phyloP scores from a whole-genome alignment of 2,329 filamentous ascomycete species.

The Kalmusia sp. region DNA sequence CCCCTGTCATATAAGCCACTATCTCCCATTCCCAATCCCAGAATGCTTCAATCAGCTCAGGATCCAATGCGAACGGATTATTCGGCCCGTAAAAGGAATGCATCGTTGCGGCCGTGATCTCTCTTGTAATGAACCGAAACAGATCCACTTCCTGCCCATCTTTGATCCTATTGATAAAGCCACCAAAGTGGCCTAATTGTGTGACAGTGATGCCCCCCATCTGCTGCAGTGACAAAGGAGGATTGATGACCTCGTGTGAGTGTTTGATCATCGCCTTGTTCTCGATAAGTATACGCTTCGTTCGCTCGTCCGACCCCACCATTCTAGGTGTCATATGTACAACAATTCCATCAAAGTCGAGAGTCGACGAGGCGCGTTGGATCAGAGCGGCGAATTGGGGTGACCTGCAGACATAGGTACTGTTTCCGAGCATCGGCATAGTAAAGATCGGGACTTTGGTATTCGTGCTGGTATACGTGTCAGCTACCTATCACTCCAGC shows the following conservation, averaged over 20 bases:
- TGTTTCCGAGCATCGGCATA: slow-evolving; percentile 53
- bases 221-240: slow-evolving; percentile 39
- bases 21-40: slow-evolving; percentile 51
- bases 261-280: slow-evolving; percentile 21
- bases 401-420: slow-evolving; percentile 54
- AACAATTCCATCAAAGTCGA: slow-evolving; percentile 55
- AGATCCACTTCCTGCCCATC: slow-evolving; percentile 44
- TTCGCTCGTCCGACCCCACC: slow-evolving; percentile 42
- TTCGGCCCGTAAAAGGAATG: slow-evolving; percentile 52
- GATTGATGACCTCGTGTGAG: slow-evolving; percentile 42
- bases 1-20: slow-evolving; percentile 34
- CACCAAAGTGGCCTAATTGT: slow-evolving; percentile 46
- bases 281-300: slow-evolving; percentile 34
- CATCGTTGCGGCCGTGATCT: slow-evolving; percentile 46
- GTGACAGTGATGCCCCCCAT: slow-evolving; percentile 44
- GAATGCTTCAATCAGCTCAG: slow-evolving; percentile 47
- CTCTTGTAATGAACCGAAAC: slow-evolving; percentile 41
- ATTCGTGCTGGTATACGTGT: slow-evolving; percentile 16
- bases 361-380: slow-evolving; percentile 47
- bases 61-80: slow-evolving; percentile 50
- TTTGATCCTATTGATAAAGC: slow-evolving; percentile 20
- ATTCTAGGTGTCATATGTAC: slow-evolving; percentile 48
- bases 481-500: not conserved
- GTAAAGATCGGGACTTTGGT: slow-evolving; percentile 48
- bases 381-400: slow-evolving; percentile 49